A percentile compares a stretch with the other conserved stretches of the same genome.
These are phyloP conservation scores for Ophiostoma sp. DNA, from an alignment of 2,329 filamentous ascomycete genomes.

Conservation along the genomic window DNA sequence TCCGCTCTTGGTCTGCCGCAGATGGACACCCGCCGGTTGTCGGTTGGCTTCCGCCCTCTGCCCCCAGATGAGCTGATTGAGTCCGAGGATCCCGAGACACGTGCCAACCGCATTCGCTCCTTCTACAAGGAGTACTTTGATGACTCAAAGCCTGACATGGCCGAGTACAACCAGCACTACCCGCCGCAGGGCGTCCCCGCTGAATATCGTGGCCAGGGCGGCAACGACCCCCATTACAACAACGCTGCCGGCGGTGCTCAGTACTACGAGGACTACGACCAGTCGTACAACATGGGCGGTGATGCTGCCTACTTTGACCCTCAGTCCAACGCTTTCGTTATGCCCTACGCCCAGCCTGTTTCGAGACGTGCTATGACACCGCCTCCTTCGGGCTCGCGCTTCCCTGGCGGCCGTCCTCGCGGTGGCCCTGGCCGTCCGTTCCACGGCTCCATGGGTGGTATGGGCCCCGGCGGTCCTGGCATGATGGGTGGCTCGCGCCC, in stretches of 20 bases:
- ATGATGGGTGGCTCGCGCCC: slow-evolving; percentile 31
- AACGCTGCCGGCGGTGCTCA: slow-evolving; percentile 35
- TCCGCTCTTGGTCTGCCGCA: slow-evolving; percentile 55
- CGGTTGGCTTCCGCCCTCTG: slow-evolving; percentile 76
- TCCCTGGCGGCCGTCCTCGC: slow-evolving; percentile 38
- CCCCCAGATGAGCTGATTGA: slow-evolving; percentile 78
- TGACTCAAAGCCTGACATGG: slow-evolving; percentile 59
- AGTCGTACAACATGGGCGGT: slow-evolving; percentile 59
- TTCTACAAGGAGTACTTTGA: slow-evolving; percentile 99
- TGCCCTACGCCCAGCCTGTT: slow-evolving; percentile 82
- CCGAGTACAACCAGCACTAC: slow-evolving; percentile 34
- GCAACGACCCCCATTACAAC: slow-evolving; percentile 19
- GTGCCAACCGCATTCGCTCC: slow-evolving; percentile 93
- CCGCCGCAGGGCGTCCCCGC: slow-evolving; percentile 27
- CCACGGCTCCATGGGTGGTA: slow-evolving; percentile 52
- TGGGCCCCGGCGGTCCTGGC: slow-evolving; percentile 38
- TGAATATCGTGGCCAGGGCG: slow-evolving; percentile 19
- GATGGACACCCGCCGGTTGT: slow-evolving; percentile 59
- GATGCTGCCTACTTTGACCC: slow-evolving; percentile 67
- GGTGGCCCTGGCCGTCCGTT: slow-evolving; percentile 41
- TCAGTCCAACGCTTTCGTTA: slow-evolving; percentile 68
- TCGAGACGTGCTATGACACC: slow-evolving; percentile 94
- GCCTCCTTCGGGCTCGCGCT: slow-evolving; percentile 63
- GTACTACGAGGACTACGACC: slow-evolving; percentile 76
- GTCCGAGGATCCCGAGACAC: slow-evolving; percentile 86